These are phyloP conservation scores for Coniochaeta prunicola DNA, from an alignment of 2,329 filamentous ascomycete species.

Conservation along the genomic window DNA sequence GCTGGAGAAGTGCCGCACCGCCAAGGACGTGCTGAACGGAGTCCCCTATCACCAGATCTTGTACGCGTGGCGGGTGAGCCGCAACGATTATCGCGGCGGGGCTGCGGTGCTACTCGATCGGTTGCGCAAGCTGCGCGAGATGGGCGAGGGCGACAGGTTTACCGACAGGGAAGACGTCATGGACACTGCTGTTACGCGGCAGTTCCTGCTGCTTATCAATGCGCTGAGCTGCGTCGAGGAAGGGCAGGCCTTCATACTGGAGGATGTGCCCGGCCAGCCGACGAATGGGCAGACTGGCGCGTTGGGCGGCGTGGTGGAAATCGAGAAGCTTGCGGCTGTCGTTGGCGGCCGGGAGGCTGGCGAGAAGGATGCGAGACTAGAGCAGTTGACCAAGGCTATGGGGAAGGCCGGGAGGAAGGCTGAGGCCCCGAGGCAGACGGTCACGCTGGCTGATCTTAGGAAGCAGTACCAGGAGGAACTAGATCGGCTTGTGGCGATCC, in stretches of 20 bases:
- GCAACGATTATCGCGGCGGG: slow-evolving; percentile 78
- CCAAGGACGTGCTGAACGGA: slow-evolving; percentile 55
- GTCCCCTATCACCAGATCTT: slow-evolving; percentile 81
- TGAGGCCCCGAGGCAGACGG: slow-evolving; percentile 58
- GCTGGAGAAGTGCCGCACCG: slow-evolving; percentile 60
- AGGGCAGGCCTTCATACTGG: slow-evolving; percentile 75
- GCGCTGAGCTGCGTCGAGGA: slow-evolving; percentile 76
- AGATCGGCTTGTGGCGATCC: slow-evolving; percentile 79
- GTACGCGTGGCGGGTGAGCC: slow-evolving; percentile 82
- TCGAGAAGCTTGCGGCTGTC: slow-evolving; percentile 4
- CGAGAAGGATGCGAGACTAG: slow-evolving; percentile 13
- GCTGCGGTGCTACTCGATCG: slow-evolving; percentile 56
- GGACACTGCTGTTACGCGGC: slow-evolving; percentile 60
- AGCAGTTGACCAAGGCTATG: slow-evolving; percentile 19
- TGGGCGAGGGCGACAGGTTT: slow-evolving; percentile 52
- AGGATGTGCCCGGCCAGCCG: slow-evolving; percentile 29
- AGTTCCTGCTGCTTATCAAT: slow-evolving; percentile 90
- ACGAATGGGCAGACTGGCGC: slow-evolving; percentile 5
- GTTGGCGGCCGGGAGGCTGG: slow-evolving; percentile 5
- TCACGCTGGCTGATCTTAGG: slow-evolving; percentile 79
- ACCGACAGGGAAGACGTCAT: slow-evolving; percentile 43
- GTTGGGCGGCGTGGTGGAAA: slow-evolving; percentile 1
- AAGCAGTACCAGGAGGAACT: slow-evolving; percentile 86
- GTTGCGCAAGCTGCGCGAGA: slow-evolving; percentile 52
- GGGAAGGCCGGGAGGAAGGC: slow-evolving; percentile 13